Percentiles rank a stretch among this genome's conserved stretches.
Evolutionary conservation across 441 rosid species (phyloP).

Genomic region (Capsella rubella): DNA sequence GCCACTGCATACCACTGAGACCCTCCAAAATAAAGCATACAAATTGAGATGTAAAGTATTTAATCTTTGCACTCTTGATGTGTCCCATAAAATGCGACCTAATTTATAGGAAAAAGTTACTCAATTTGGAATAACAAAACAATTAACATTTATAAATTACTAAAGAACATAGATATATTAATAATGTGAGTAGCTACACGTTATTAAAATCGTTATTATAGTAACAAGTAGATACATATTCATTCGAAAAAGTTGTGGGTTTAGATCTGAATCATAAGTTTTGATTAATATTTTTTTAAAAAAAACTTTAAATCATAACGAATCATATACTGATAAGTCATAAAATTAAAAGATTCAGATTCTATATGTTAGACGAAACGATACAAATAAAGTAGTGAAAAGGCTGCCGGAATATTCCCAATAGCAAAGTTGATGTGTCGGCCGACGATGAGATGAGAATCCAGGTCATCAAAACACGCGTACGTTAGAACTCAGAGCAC

Average conservation of each 20-base stretch:
- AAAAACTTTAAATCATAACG: not conserved
- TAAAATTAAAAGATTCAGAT: conserved; percentile 27
- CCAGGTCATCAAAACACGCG: conserved; percentile 34
- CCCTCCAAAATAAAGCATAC: conserved; percentile 2
- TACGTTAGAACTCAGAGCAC: not conserved
- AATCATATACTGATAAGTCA: not conserved
- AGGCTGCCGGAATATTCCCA: conserved; percentile 39
- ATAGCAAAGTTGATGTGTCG: conserved; percentile 28
- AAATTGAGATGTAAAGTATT: not conserved
- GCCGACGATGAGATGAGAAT: conserved; percentile 5
- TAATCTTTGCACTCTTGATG: conserved; percentile 8
- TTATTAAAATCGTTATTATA: too few species aligned
- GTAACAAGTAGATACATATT: too few species aligned
- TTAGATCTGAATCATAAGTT: not conserved
- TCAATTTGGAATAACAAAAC: too few species aligned
- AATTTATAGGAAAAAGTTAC: not conserved
- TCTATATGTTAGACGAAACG: not conserved
- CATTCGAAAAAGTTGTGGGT: too few species aligned
- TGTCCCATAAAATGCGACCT: conserved; percentile 28
- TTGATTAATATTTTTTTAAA: not conserved
- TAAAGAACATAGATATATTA: too few species aligned
- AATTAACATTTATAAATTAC: too few species aligned
- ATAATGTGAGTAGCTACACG: too few species aligned
- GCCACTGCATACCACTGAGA: conserved; percentile 1
- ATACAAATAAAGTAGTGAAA: not conserved